Conservation (phyloP, 352 stramenopile genomes). For the Stramenopiles sp. region DNA sequence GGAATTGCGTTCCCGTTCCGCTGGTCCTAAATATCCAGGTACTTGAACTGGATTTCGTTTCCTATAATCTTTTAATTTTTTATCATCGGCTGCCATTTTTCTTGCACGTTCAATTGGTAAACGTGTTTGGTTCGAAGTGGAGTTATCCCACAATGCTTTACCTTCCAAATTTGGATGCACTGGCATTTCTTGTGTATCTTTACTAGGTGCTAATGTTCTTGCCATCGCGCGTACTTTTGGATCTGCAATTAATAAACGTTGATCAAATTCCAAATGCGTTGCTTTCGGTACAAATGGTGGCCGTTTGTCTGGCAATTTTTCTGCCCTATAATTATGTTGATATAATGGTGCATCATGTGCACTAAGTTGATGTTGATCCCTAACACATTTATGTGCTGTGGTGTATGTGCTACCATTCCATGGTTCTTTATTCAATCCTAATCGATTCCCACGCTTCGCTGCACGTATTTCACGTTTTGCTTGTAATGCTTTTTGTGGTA, state of each 20-base stretch:
- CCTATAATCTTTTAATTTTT: not conserved
- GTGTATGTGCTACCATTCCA: conserved; percentile 31
- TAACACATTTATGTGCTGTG: conserved; percentile 11
- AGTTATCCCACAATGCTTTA: conserved; percentile 37
- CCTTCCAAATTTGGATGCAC: conserved; percentile 39
- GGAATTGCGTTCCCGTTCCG: not conserved
- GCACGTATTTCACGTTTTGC: conserved; percentile 41
- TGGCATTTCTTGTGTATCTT: conserved; percentile 44
- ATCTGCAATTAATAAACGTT: not conserved
- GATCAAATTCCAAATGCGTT: not conserved
- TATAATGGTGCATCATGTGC: conserved; percentile 37
- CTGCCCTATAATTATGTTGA: conserved; percentile 51
- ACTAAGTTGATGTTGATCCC: conserved; percentile 39
- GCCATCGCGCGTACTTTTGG: not conserved
- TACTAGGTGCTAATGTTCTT: conserved; percentile 15
- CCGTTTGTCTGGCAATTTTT: conserved; percentile 52
- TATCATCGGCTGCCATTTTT: not conserved
- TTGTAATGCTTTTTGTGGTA: conserved; percentile 28
- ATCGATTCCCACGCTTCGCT: conserved; percentile 34
- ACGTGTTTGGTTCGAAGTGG: conserved; percentile 9
- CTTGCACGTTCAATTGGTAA: not conserved
- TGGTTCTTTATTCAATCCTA: conserved; percentile 30
- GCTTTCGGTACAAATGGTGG: conserved; percentile 38
- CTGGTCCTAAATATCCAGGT: not conserved
- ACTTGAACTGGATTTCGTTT: not conserved